Conservation (phyloP, 1,284 basidiomycete species). For the Sporisorium iseilematis-ciliati region DNA sequence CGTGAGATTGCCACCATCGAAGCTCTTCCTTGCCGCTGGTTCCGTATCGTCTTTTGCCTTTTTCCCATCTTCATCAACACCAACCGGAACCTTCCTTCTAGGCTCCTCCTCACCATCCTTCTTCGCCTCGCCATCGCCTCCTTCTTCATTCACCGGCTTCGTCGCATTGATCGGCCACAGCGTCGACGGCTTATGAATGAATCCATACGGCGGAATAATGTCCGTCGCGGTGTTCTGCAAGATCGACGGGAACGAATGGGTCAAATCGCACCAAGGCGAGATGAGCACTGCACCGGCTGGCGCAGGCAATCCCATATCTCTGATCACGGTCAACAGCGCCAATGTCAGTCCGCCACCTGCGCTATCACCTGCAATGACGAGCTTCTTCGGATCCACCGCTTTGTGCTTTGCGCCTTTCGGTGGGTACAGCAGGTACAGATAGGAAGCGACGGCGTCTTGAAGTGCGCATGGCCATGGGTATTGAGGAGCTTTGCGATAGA, state of each 20-base stretch:
- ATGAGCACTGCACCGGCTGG: constrained; percentile 75
- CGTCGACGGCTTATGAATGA: constrained; percentile 68
- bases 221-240: constrained; percentile 81
- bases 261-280: constrained; percentile 84
- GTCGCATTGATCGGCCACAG: constrained; percentile 64
- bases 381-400: constrained; percentile 83
- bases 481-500: constrained; percentile 68
- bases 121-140: background rate
- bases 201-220: constrained; percentile 75
- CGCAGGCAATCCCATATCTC: constrained; percentile 83
- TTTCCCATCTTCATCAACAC: constrained; percentile 25
- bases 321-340: constrained; percentile 88
- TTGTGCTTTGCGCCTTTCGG: constrained; percentile 75
- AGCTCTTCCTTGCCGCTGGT: constrained; percentile 32
- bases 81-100: constrained; percentile 29
- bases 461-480: constrained; percentile 91
- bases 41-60: constrained; percentile 12
- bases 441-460: constrained; percentile 87
- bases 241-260: constrained; percentile 92
- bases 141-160: constrained; percentile 18
- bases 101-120: constrained; percentile 15
- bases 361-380: constrained; percentile 88
- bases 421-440: constrained; percentile 80
- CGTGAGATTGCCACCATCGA: constrained; percentile 19
- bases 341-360: constrained; percentile 91